These are phyloP conservation scores for Rhizopogon roseolus DNA, from an alignment of 768 basidiomycete genomes.

Conservation along the genomic window DNA sequence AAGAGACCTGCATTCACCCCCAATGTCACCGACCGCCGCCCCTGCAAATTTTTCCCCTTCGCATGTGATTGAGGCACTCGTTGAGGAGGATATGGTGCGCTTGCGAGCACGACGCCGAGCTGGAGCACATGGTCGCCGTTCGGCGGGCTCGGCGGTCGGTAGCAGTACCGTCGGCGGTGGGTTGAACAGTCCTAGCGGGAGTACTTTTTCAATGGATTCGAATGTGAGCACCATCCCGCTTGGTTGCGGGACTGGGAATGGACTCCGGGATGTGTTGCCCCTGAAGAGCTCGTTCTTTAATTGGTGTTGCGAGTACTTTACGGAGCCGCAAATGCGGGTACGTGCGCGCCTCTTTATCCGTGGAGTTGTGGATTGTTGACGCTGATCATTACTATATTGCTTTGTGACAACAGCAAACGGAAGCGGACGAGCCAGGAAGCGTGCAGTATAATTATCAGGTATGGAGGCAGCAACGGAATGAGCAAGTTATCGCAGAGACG, in stretches of 20 bases:
- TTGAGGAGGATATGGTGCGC: constrained; percentile 94
- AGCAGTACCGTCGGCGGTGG: constrained; percentile 35
- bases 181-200: constrained; percentile 65
- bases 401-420: constrained; percentile 62
- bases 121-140: constrained; percentile 34
- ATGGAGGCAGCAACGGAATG: constrained; percentile 91
- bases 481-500: constrained; percentile 69
- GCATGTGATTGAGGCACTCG: constrained; percentile 82
- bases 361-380: constrained; percentile 3
- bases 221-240: constrained; percentile 62
- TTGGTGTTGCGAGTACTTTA: constrained; percentile 97
- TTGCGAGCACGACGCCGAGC: constrained; percentile 61
- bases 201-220: constrained; percentile 75
- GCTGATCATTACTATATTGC: constrained; percentile 1
- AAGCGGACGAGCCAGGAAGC: constrained; percentile 94
- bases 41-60: constrained; percentile 61
- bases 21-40: constrained; percentile 27
- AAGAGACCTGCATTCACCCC: constrained; percentile 24
- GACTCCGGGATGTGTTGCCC: constrained; percentile 82
- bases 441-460: constrained; percentile 91
- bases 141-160: constrained; percentile 22
- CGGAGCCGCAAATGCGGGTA: constrained; percentile 98
- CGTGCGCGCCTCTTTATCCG: constrained; percentile 15
- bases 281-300: constrained; percentile 91
- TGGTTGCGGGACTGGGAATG: constrained; percentile 74